These are phyloP conservation scores for Angomonas ambiguus DNA, from an alignment of 208 protist species.

Conservation along the genomic window DNA sequence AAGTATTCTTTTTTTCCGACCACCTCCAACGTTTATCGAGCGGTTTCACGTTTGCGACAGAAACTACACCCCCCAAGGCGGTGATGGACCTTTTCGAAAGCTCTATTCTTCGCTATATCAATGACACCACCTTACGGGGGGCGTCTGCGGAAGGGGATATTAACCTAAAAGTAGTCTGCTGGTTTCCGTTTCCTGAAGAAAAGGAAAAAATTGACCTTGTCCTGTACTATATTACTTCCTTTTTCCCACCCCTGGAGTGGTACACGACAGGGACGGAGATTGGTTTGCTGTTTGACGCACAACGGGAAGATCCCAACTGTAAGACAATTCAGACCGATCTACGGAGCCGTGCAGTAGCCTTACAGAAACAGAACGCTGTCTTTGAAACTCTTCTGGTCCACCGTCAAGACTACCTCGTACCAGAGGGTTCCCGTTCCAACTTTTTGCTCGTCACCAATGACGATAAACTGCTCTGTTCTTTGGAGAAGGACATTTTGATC, in stretches of 20 bases:
- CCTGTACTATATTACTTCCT: slow-evolving; percentile 56
- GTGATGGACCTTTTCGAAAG: neutral
- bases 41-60: slow-evolving; percentile 27
- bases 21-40: slow-evolving; percentile 49
- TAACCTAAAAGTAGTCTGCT: slow-evolving; percentile 78
- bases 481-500: slow-evolving; percentile 64
- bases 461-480: slow-evolving; percentile 47
- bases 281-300: slow-evolving; percentile 59
- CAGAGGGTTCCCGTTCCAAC: slow-evolving; percentile 82
- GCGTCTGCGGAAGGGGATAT: slow-evolving; percentile 16
- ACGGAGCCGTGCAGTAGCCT: slow-evolving; percentile 38
- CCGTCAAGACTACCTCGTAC: slow-evolving; percentile 49
- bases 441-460: slow-evolving; percentile 55
- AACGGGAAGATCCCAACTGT: slow-evolving; percentile 54
- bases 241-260: slow-evolving; percentile 61
- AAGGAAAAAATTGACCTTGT: slow-evolving; percentile 18
- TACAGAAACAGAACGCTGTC: slow-evolving; percentile 21
- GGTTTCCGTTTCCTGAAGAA: slow-evolving; percentile 21
- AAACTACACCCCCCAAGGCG: slow-evolving; percentile 8
- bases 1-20: slow-evolving; percentile 43
- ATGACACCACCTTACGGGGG: neutral
- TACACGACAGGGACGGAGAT: slow-evolving; percentile 53
- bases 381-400: slow-evolving; percentile 74
- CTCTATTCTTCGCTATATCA: neutral
- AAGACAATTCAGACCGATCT: slow-evolving; percentile 64